These are phyloP conservation scores for Microthlaspi erraticum DNA, from an alignment of 345 rosid genomes.

Conservation along the genomic window DNA sequence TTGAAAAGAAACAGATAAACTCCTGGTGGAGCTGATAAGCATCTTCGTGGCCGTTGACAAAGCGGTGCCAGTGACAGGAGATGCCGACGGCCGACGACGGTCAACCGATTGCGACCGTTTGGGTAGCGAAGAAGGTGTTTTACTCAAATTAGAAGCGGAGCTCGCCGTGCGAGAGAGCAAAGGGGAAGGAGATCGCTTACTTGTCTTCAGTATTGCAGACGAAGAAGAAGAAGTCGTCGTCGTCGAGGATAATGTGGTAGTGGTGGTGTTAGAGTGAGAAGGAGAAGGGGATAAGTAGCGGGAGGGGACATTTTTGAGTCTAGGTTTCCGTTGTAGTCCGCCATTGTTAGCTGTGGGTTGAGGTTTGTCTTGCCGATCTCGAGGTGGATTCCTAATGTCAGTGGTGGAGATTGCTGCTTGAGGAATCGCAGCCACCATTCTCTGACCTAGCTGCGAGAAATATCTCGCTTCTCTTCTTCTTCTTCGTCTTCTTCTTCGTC, in stretches of 20 bases:
- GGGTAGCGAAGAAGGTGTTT: conserved; percentile 48
- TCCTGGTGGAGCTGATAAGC: conserved; percentile 86
- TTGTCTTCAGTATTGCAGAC: conserved; percentile 32
- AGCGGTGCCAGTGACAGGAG: conserved; percentile 51
- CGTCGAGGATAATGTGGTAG: conserved; percentile 28
- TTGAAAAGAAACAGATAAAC: conserved; percentile 91
- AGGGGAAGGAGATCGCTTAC: conserved; percentile 69
- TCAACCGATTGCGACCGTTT: conserved; percentile 92
- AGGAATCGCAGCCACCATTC: conserved; percentile 80
- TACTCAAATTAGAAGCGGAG: conserved; percentile 44
- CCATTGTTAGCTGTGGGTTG: conserved; percentile 43
- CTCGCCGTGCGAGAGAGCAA: conserved; percentile 60
- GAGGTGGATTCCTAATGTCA: conserved; percentile 36
- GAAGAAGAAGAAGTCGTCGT: conserved; percentile 49
- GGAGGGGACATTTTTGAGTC: conserved; percentile 67
- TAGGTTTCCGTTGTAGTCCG: conserved; percentile 52
- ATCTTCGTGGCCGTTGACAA: conserved; percentile 69
- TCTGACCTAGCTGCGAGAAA: conserved; percentile 43
- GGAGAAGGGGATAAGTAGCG: conserved; percentile 87
- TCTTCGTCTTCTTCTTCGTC: conserved; percentile 31
- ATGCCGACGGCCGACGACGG: conserved; percentile 55
- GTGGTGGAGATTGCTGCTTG: conserved; percentile 54
- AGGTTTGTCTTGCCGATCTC: conserved; percentile 32
- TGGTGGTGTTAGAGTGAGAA: conserved; percentile 51
- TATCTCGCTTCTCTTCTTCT: conserved; percentile 5